phyloP scores from a whole-genome alignment of 192 early-diverging fungal genomes.

The Diversispora epigaea region DNA sequence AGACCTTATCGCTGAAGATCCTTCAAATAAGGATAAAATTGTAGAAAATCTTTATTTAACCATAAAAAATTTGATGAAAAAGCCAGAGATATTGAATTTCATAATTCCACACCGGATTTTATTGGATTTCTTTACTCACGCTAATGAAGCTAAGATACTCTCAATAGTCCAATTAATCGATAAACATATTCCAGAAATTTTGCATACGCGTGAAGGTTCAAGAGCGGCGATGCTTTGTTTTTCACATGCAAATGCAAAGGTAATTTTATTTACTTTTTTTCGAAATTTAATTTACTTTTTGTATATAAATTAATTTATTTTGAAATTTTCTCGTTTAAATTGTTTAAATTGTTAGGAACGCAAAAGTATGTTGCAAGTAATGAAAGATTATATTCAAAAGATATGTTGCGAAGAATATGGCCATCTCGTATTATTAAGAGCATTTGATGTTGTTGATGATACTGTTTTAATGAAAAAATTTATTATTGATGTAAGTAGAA shows the following conservation, averaged over 20 bases:
- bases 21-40: constrained; percentile 68
- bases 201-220: constrained; percentile 92
- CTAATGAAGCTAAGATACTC: constrained; percentile 52
- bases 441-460: constrained; percentile 91
- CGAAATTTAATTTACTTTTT: background rate
- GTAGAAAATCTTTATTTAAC: constrained; percentile 69
- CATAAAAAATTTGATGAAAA: constrained; percentile 75
- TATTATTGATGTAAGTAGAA: constrained; percentile 59
- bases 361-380: constrained; percentile 82
- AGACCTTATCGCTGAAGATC: constrained; percentile 60
- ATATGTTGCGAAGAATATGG: constrained; percentile 90
- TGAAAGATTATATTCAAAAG: constrained; percentile 77
- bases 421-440: constrained; percentile 75
- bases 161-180: constrained; percentile 77
- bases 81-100: constrained; percentile 64
- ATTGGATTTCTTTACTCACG: constrained; percentile 76
- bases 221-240: constrained; percentile 81
- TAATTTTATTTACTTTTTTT: constrained; percentile 9
- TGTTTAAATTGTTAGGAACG: constrained; percentile 57
- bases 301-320: background rate
- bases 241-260: constrained; percentile 73
- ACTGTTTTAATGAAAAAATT: constrained; percentile 81
- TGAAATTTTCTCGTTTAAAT: background rate
- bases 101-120: constrained; percentile 86
- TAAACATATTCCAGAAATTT: constrained; percentile 79